Evolutionary conservation across 176 grass and related monocot genomes (phyloP).

Genomic region (Stipa capillata): DNA sequence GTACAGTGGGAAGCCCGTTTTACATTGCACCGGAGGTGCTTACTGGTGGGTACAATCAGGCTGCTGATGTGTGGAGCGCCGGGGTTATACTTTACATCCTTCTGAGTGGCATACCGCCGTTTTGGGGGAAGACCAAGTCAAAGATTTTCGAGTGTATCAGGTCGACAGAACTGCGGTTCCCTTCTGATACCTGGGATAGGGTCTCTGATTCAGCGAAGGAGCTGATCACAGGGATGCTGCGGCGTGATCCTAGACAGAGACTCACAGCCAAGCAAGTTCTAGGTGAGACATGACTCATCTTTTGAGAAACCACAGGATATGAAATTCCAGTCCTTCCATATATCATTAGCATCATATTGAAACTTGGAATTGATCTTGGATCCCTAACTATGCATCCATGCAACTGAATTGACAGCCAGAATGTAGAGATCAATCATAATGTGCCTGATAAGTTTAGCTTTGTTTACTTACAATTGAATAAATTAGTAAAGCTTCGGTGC

Average conservation of each 20-base stretch:
- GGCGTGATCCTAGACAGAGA: conserved; percentile 54
- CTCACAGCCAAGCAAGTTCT: conserved; percentile 63
- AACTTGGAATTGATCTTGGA: neutral
- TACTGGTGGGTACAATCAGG: conserved; percentile 77
- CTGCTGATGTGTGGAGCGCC: conserved; percentile 82
- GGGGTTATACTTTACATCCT: conserved; percentile 98
- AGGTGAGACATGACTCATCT: conserved; percentile 38
- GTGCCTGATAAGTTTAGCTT: neutral
- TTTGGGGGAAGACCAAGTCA: conserved; percentile 92
- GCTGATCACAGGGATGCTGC: conserved; percentile 67
- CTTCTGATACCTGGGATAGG: conserved; percentile 68
- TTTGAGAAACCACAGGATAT: neutral
- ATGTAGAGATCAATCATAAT: neutral
- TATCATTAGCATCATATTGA: neutral
- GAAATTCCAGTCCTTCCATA: neutral
- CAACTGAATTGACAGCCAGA: neutral
- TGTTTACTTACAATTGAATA: neutral
- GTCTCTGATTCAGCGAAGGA: conserved; percentile 79
- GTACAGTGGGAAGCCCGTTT: conserved; percentile 90
- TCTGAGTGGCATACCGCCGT: conserved; percentile 77
- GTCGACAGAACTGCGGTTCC: conserved; percentile 64
- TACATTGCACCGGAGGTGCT: conserved; percentile 97
- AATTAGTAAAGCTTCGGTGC: conserved; percentile 10
- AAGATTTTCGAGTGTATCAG: conserved; percentile 87
- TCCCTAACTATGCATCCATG: neutral